Percentiles rank a stretch among this genome's conserved stretches.
Evolutionary conservation across 2,329 filamentous ascomycete genomes (phyloP).

Genomic region (Penicillium polonicum): DNA sequence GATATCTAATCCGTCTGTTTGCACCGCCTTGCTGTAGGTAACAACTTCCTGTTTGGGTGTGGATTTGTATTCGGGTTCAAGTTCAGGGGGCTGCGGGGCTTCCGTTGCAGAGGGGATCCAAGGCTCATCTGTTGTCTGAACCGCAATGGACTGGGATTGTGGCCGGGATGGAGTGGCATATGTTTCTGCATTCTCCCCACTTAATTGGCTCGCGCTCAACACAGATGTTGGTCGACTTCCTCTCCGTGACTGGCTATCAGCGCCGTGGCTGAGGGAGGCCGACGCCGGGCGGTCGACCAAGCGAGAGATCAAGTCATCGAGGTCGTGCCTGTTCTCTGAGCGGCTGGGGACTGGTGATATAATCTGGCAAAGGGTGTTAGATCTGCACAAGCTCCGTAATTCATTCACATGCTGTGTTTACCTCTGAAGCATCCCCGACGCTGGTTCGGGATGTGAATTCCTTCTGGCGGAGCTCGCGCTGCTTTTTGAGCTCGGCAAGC

Average conservation of each 20-base stretch:
- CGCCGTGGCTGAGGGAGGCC: constrained; percentile 58
- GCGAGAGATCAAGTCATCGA: constrained; percentile 81
- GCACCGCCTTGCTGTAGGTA: constrained; percentile 95
- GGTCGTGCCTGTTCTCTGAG: constrained; percentile 64
- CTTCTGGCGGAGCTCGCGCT: constrained; percentile 78
- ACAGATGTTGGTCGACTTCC: constrained; percentile 83
- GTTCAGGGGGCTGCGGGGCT: constrained; percentile 55
- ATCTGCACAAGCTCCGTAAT: constrained; percentile 8
- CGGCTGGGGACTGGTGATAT: constrained; percentile 69
- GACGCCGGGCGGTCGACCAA: constrained; percentile 75
- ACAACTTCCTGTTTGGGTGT: constrained; percentile 69
- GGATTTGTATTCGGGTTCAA: constrained; percentile 19
- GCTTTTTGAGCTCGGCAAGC: constrained; percentile 91
- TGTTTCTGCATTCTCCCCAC: constrained; percentile 60
- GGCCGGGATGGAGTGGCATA: constrained; percentile 42
- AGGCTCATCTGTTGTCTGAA: constrained; percentile 71
- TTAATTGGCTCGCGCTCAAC: constrained; percentile 76
- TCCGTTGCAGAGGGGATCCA: constrained; percentile 74
- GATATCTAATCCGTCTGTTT: constrained; percentile 73
- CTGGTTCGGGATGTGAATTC: constrained; percentile 71
- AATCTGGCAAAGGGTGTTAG: constrained; percentile 49
- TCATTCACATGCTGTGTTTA: constrained; percentile 41
- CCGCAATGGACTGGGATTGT: constrained; percentile 49
- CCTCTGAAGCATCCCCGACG: constrained; percentile 68
- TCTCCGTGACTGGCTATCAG: constrained; percentile 47